Percentiles rank a stretch among this genome's conserved stretches.
phyloP scores from a whole-genome alignment of 805 yeast species.

The Candida xiaguanensis region DNA sequence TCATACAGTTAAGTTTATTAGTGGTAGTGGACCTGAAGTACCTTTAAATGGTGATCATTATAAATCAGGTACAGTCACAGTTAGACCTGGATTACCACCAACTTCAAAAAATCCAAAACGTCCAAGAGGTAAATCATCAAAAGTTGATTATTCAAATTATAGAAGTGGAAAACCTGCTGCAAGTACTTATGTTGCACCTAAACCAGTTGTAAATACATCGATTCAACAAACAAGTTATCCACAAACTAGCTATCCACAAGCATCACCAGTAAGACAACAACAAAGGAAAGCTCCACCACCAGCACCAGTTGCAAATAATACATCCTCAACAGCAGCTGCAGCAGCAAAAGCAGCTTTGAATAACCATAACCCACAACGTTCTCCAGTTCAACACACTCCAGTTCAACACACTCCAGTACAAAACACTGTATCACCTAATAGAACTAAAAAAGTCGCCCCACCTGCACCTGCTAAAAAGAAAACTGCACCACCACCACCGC shows the following conservation, averaged over 20 bases:
- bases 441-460: constrained; percentile 43
- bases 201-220: constrained; percentile 14
- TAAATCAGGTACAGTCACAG: constrained; percentile 85
- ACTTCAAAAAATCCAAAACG: constrained; percentile 65
- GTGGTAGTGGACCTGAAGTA: constrained; percentile 49
- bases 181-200: constrained; percentile 3
- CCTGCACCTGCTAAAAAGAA: constrained; percentile 55
- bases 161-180: constrained; percentile 26
- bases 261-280: constrained; percentile 16
- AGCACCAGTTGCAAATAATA: constrained; percentile 8
- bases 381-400: not conserved
- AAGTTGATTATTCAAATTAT: constrained; percentile 42
- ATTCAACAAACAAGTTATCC: constrained; percentile 1
- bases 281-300: constrained; percentile 10
- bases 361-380: constrained; percentile 11
- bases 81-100: constrained; percentile 74
- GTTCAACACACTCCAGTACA: constrained; percentile 3
- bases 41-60: constrained; percentile 70
- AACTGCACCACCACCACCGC: constrained; percentile 49
- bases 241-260: constrained; percentile 11
- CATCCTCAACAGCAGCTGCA: constrained; percentile 10
- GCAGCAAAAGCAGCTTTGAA: constrained; percentile 10
- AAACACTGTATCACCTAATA: constrained; percentile 15
- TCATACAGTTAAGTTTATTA: constrained; percentile 68
- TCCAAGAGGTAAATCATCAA: constrained; percentile 54